Evolutionary conservation across 2,329 filamentous ascomycete genomes (phyloP).

Genomic region (Pseudogymnoascus sp.): DNA sequence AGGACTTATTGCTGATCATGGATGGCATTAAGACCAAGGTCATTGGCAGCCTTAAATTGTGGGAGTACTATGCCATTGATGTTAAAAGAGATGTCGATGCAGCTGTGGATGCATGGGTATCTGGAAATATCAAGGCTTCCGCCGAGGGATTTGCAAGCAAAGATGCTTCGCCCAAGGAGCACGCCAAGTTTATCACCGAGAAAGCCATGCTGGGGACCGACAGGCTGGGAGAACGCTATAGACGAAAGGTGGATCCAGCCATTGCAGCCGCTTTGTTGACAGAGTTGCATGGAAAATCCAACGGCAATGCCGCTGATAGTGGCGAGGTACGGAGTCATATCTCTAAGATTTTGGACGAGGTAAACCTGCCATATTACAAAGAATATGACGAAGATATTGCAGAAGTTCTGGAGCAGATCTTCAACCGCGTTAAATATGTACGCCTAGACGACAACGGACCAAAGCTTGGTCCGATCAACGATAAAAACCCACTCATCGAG

Average conservation of each 20-base stretch:
- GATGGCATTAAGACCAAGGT: conserved; percentile 75
- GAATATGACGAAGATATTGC: conserved; percentile 83
- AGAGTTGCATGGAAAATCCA: conserved; percentile 63
- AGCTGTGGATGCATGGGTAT: conserved; percentile 65
- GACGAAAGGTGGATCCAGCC: conserved; percentile 62
- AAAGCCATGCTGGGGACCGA: conserved; percentile 67
- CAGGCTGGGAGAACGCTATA: conserved; percentile 72
- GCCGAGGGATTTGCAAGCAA: conserved; percentile 46
- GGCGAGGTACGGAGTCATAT: conserved; percentile 50
- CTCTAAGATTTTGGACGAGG: conserved; percentile 64
- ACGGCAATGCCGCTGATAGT: conserved; percentile 46
- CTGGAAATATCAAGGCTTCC: conserved; percentile 50
- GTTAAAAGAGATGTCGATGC: conserved; percentile 65
- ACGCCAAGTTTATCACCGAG: conserved; percentile 51
- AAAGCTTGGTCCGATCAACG: conserved; percentile 71
- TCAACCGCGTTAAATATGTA: conserved; percentile 91
- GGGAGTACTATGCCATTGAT: conserved; percentile 89
- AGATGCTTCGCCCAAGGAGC: conserved; percentile 49
- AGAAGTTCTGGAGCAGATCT: conserved; percentile 83
- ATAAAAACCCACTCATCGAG: conserved; percentile 78
- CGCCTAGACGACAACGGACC: conserved; percentile 90
- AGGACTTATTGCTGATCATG: conserved; percentile 77
- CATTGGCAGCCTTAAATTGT: conserved; percentile 70
- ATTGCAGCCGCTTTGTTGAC: conserved; percentile 64
- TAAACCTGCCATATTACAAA: conserved; percentile 83